These are phyloP conservation scores for Shiraia bambusicola DNA, from an alignment of 2,329 filamentous ascomycete species.

Conservation along the genomic window DNA sequence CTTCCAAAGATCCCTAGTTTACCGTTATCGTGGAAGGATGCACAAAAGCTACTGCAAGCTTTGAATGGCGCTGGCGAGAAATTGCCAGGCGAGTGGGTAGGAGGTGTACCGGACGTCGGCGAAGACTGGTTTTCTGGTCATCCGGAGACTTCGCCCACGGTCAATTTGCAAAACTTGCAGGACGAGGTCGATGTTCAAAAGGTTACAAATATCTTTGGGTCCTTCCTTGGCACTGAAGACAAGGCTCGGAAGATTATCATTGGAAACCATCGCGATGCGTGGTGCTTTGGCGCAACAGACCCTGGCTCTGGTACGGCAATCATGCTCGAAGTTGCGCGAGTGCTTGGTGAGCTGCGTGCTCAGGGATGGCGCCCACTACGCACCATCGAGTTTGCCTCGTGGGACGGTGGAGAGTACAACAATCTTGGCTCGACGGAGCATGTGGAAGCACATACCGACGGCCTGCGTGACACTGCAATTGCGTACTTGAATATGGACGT, in stretches of 20 bases:
- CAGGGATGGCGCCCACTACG: conserved; percentile 87
- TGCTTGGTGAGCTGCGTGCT: conserved; percentile 75
- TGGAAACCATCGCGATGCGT: conserved; percentile 90
- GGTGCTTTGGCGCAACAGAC: conserved; percentile 84
- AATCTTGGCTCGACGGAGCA: conserved; percentile 91
- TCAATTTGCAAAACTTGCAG: conserved; percentile 82
- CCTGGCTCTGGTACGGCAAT: conserved; percentile 85
- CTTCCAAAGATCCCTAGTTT: conserved; percentile 85
- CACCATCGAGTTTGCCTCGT: conserved; percentile 96
- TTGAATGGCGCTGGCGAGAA: conserved; percentile 73
- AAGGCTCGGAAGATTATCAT: conserved; percentile 80
- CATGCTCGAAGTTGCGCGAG: conserved; percentile 82
- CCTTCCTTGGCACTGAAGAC: conserved; percentile 82
- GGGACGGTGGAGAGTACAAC: conserved; percentile 94
- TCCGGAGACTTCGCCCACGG: conserved; percentile 65
- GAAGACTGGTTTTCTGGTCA: conserved; percentile 85
- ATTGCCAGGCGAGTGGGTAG: conserved; percentile 71
- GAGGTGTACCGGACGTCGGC: conserved; percentile 69
- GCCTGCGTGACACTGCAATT: conserved; percentile 70
- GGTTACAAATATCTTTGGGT: conserved; percentile 89
- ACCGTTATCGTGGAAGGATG: conserved; percentile 86
- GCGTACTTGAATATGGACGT: conserved; percentile 92
- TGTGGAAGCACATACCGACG: conserved; percentile 79
- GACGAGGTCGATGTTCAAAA: conserved; percentile 79
- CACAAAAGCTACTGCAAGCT: conserved; percentile 72